phyloP scores from a whole-genome alignment of 164 flowering plant species.

The Nymphaea colorata region DNA sequence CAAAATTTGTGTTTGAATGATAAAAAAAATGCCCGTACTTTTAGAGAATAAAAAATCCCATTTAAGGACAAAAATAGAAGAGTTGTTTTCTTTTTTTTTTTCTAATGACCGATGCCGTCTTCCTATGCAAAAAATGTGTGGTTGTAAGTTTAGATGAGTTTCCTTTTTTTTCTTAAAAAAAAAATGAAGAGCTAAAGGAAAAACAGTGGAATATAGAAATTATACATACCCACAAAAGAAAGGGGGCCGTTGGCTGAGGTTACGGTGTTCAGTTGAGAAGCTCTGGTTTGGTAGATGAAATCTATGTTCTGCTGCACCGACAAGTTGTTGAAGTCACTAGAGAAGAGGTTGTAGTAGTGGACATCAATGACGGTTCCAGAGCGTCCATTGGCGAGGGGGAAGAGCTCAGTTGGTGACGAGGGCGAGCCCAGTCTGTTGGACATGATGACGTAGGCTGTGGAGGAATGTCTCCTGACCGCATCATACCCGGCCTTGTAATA shows the following conservation, averaged over 20 bases:
- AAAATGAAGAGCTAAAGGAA: neutral
- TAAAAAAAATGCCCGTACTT: no score
- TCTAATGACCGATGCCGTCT: no score
- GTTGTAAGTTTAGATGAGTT: no score
- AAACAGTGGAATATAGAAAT: neutral
- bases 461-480: conserved; percentile 42
- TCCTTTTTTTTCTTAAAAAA: no score
- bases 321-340: conserved; percentile 16
- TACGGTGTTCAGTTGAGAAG: conserved; percentile 20
- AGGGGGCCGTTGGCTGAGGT: conserved; percentile 51
- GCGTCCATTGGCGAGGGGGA: conserved; percentile 34
- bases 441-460: conserved; percentile 28
- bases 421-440: conserved; percentile 15
- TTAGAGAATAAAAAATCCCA: neutral
- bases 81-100: no score
- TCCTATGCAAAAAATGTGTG: no score
- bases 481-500: conserved; percentile 48
- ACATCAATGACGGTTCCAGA: conserved; percentile 40
- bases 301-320: conserved; percentile 52
- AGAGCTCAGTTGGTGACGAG: conserved; percentile 27
- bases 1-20: no score
- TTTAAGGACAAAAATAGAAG: neutral
- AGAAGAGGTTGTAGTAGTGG: conserved; percentile 51
- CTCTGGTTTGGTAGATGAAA: conserved; percentile 29
- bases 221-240: conserved; percentile 42